These are phyloP conservation scores for Globisporangium paroecandrum DNA, from an alignment of 352 stramenopile genomes.

Conservation along the genomic window DNA sequence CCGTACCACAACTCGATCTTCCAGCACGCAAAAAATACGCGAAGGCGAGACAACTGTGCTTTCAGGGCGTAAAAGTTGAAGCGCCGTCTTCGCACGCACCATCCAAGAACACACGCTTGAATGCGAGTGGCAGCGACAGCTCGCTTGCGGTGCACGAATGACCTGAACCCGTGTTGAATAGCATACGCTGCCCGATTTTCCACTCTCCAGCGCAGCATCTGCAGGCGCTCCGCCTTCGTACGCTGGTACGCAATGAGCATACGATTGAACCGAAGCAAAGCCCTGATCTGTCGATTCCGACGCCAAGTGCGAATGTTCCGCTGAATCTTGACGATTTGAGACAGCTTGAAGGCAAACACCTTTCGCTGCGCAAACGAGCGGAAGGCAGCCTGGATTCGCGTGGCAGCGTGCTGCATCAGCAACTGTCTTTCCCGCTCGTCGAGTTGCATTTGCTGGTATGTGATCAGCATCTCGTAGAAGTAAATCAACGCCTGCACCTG, in stretches of 20 bases:
- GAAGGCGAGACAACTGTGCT: conserved; percentile 32
- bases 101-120: conserved; percentile 35
- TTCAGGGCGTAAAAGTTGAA: conserved; percentile 48
- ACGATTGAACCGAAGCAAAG: conserved; percentile 28
- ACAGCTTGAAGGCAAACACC: conserved; percentile 17
- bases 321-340: conserved; percentile 28
- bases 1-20: conserved; percentile 51
- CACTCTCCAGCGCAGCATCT: conserved; percentile 25
- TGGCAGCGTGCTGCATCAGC: conserved; percentile 13
- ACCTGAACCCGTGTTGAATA: conserved; percentile 31
- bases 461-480: conserved; percentile 38
- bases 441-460: conserved; percentile 30
- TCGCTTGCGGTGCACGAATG: conserved; percentile 19
- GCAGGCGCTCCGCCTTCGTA: conserved; percentile 23
- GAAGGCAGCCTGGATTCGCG: conserved; percentile 13
- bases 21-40: conserved; percentile 43
- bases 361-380: conserved; percentile 18
- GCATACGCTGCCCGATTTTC: conserved; percentile 26
- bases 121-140: conserved; percentile 21
- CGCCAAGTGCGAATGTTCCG: conserved; percentile 40
- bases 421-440: conserved; percentile 23
- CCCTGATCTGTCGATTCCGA: conserved; percentile 29
- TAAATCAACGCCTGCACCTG: conserved; percentile 30
- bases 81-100: conserved; percentile 24
- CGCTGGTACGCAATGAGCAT: conserved; percentile 31